Conservation (phyloP, 305 asterid species). For the Fraxinus sp. region DNA sequence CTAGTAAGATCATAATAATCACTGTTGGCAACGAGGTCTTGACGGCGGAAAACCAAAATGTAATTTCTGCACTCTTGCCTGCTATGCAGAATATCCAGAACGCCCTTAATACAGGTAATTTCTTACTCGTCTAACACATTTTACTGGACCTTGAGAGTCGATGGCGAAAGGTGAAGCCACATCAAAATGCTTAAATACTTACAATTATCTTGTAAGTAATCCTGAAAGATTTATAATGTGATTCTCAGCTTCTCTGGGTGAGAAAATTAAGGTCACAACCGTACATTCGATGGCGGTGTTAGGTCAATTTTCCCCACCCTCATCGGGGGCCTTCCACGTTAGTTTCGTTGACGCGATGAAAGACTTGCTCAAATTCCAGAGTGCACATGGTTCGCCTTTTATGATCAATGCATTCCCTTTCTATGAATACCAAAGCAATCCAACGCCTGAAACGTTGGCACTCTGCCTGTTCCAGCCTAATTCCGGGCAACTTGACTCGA, state of each 20-base stretch:
- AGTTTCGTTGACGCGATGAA: constrained; percentile 56
- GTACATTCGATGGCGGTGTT: constrained; percentile 86
- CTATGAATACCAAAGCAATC: constrained; percentile 81
- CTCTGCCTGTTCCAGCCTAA: constrained; percentile 94
- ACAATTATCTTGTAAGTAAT: background rate
- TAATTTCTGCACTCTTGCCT: constrained; percentile 64
- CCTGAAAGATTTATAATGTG: constrained; percentile 7
- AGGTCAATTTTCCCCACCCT: constrained; percentile 83
- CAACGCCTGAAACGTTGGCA: constrained; percentile 74
- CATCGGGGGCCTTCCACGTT: constrained; percentile 60
- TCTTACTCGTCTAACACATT: background rate
- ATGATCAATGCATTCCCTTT: constrained; percentile 94
- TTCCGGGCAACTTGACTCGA: constrained; percentile 73
- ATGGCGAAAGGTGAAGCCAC: background rate
- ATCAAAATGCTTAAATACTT: background rate
- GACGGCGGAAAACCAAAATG: constrained; percentile 46
- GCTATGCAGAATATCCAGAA: constrained; percentile 98
- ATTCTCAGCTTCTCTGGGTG: constrained; percentile 76
- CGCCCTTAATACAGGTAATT: constrained; percentile 78
- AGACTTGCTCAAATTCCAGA: constrained; percentile 60
- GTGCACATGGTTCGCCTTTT: constrained; percentile 65
- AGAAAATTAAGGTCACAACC: constrained; percentile 83
- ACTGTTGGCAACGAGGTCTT: constrained; percentile 86
- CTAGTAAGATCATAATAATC: constrained; percentile 70
- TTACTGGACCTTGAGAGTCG: background rate